Base-by-base conservation (phyloP, 73 alveolate genomes). In the Paramecium biaurelia region DNA sequence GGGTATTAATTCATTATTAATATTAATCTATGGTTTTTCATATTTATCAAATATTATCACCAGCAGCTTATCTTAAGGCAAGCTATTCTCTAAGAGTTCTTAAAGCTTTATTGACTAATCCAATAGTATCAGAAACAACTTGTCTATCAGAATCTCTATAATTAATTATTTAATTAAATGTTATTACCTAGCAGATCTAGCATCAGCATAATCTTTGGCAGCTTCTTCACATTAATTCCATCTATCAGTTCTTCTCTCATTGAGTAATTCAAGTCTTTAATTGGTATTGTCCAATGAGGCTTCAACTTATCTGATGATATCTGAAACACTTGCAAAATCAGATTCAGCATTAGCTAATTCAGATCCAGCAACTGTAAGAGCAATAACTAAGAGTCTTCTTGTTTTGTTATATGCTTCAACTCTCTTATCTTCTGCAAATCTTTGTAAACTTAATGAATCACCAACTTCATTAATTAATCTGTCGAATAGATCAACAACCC, bases 101-200 rank as follows among this genome's bases (percentile, higher is more conserved):
- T 42, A 79, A 45, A 21, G 70, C 72, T 21, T 41, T 43, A 24
- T 79, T 79, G 21, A 79, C 90, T 45, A 79, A 79, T 0, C 90
- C 90, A 45, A 79, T 79, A 4, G 90, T 45, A 21, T 79, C 90
- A 79, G 76, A 43, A 24, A 79, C 90, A 12, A 79, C 90, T 79
- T 79, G 15, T 79, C 90, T 79, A 41, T 79, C 90, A 3, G 90
- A 70, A 79, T 79, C 90, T 79, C 90, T 79, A 76, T 53, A 4
- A 24, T 2, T 5, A 3, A 43, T 4, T 42, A 79, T 10, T 43
- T 7, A 41, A 34, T 42, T 3, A 7, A 14, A 20, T 42, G n/a
- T n/a, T n/a, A n/a, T n/a, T 74, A 79, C 90, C 90, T 79, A 2
- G 90, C 90, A 79, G 90, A 58, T 79, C 90, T 79, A 14, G 90